phyloP scores from a whole-genome alignment of 2,329 filamentous ascomycete genomes.

The Furcasterigmium furcatum region DNA sequence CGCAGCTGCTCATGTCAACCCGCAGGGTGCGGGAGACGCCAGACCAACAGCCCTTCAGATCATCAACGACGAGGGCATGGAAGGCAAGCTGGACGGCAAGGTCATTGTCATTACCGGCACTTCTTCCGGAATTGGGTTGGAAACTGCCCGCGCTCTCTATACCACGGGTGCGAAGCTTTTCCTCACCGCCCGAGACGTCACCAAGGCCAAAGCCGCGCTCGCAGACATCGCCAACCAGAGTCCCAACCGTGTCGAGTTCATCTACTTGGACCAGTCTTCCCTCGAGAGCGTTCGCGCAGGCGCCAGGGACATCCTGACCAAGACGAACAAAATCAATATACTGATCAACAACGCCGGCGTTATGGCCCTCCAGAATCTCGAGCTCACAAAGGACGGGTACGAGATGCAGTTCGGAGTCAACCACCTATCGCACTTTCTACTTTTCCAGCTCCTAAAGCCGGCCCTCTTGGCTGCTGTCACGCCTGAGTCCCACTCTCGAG shows the following conservation, averaged over 20 bases:
- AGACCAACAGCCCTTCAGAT: conserved; percentile 37
- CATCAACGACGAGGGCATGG: conserved; percentile 27
- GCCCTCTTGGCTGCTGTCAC: conserved; percentile 30
- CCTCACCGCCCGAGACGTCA: conserved; percentile 27
- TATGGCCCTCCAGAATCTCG: conserved; percentile 6
- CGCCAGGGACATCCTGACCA: conserved; percentile 22
- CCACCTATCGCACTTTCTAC: conserved; percentile 50
- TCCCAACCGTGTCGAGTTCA: not conserved
- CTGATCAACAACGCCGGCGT: conserved; percentile 35
- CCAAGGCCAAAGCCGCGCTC: conserved; percentile 26
- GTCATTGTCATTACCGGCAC: conserved; percentile 32
- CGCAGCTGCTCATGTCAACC: conserved; percentile 2
- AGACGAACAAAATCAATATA: conserved; percentile 19
- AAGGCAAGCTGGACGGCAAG: conserved; percentile 27
- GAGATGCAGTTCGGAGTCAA: conserved; percentile 48
- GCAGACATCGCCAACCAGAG: conserved; percentile 9
- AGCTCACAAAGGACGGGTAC: conserved; percentile 14
- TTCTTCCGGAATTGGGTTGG: conserved; percentile 32
- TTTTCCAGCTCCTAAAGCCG: conserved; percentile 45
- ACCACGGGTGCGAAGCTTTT: conserved; percentile 32
- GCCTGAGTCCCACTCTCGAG: conserved; percentile 30
- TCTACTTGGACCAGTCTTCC: conserved; percentile 7
- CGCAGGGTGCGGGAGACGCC: conserved; percentile 29
- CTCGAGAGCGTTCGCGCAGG: conserved; percentile 17
- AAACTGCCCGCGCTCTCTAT: conserved; percentile 31